phyloP scores from a whole-genome alignment of 192 early-diverging fungal species.

The Coemansia sp. region DNA sequence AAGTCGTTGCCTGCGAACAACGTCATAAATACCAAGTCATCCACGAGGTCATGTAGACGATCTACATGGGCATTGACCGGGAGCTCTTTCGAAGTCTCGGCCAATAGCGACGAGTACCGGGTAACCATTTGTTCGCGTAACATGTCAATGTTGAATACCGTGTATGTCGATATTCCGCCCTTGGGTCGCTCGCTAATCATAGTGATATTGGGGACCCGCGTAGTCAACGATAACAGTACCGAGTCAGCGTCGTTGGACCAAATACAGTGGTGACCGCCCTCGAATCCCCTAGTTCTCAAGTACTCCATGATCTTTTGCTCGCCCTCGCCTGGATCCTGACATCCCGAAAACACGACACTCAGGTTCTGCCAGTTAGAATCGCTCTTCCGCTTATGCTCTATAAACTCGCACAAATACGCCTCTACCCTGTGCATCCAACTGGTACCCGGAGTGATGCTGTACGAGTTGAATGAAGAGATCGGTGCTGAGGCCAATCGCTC shows the following conservation, averaged over 20 bases:
- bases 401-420: slow-evolving; percentile 74
- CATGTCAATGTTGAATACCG: slow-evolving; percentile 13
- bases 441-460: slow-evolving; percentile 95
- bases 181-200: slow-evolving; percentile 85
- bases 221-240: slow-evolving; percentile 89
- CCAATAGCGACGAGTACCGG: slow-evolving; percentile 65
- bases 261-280: slow-evolving; percentile 65
- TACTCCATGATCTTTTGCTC: slow-evolving; percentile 99
- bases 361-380: slow-evolving; percentile 79
- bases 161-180: slow-evolving; percentile 33
- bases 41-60: slow-evolving; percentile 65
- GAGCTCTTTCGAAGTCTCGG: slow-evolving; percentile 21
- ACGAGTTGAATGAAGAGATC: slow-evolving; percentile 75
- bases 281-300: slow-evolving; percentile 64
- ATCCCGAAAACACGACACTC: slow-evolving; percentile 88
- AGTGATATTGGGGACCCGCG: slow-evolving; percentile 88
- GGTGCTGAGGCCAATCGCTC: slow-evolving; percentile 68
- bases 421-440: slow-evolving; percentile 88
- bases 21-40: slow-evolving; percentile 91
- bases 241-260: slow-evolving; percentile 97
- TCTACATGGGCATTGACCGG: slow-evolving; percentile 15
- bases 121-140: slow-evolving; percentile 58
- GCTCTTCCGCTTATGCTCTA: slow-evolving; percentile 71
- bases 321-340: slow-evolving; percentile 92
- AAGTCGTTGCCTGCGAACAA: slow-evolving; percentile 97